Evolutionary conservation across 805 yeast species (phyloP).

Genomic region (Nakazawaea sp.): DNA sequence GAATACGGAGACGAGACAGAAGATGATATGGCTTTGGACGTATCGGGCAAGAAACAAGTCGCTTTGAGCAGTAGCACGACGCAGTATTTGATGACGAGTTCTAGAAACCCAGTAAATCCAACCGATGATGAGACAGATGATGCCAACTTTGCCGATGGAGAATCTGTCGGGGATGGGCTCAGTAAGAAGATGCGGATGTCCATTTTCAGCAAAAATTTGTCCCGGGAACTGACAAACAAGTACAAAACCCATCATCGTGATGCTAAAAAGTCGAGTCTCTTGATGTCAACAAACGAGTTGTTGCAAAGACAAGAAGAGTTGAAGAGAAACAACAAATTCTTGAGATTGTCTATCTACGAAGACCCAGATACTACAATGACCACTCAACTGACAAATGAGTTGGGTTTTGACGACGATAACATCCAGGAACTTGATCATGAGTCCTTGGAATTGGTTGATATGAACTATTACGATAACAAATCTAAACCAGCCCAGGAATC

Average conservation of each 20-base stretch:
- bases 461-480: constrained; percentile 5
- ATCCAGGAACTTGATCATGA: constrained; percentile 7
- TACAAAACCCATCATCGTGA: too few relatives aligned
- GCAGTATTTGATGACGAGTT: too few relatives aligned
- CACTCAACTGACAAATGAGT: background rate
- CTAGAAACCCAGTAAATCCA: too few relatives aligned
- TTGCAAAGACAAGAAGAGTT: background rate
- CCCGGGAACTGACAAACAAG: constrained; percentile 3
- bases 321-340: constrained; percentile 6
- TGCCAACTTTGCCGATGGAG: too few relatives aligned
- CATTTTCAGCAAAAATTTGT: constrained; percentile 1
- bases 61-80: constrained; percentile 1
- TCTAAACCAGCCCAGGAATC: background rate
- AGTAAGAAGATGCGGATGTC: constrained; percentile 1
- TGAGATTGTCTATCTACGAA: constrained; percentile 12
- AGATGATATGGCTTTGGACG: background rate
- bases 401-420: background rate
- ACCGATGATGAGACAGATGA: too few relatives aligned
- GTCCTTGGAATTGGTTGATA: constrained; percentile 7
- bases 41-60: background rate
- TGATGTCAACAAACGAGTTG: background rate
- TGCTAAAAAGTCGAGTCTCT: constrained; percentile 1
- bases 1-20: background rate
- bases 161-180: too few relatives aligned
- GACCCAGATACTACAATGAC: constrained; percentile 10